Evolutionary conservation across 2,329 filamentous ascomycete species (phyloP), one percentile per base, ranked within the genome.

Genomic region (Colletotrichum tofieldiae): DNA sequence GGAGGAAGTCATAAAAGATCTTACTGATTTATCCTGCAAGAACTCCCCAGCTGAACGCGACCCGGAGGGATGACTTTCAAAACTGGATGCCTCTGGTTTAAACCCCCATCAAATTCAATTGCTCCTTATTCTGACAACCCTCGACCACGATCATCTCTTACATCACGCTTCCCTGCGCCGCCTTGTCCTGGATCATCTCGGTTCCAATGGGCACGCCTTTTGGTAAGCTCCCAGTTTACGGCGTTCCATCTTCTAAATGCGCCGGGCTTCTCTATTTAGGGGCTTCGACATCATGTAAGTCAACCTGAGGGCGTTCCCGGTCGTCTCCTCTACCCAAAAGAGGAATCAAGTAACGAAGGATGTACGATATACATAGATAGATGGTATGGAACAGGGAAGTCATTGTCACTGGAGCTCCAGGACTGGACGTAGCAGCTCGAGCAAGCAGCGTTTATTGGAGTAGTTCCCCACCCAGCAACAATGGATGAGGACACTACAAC

Each of bases 361-460:
- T 14, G 35, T 23, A 29, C 32, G 45, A 52, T 39, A 49, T 32
- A 32, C 29, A 32, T 32, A 32, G 29, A 32, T 32, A 32, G 29
- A 32, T 32, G 6, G 29, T 32, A 32, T 32, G 9, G 45, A 63
- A 49, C 45, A 37, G 60, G 26, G 67, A 52, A 66, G 37, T 54
- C 45, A 39, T 56, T 60, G 63, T 49, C 63, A 55, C n/a, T 67
- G 47, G 62, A 60, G 55, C 54, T 66, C 26, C 52, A 26, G 35
- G 60, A 59, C 54, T 39, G 35, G 52, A 39, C 12, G 20, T 35
- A 49, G 43, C 51, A 23, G 23, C 45, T 65, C 32, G 32, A 41
- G 23, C 29, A 39, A 39, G 7, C 20, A 20, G 43, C 35, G 37
- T 47, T 54, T 56, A 41, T 67, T 71, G 67, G 67, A 59, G 29